Percentiles rank a stretch among this genome's conserved stretches.
These are phyloP conservation scores for Aureobasidium sp. DNA, from an alignment of 2,329 filamentous ascomycete species.

Conservation along the genomic window DNA sequence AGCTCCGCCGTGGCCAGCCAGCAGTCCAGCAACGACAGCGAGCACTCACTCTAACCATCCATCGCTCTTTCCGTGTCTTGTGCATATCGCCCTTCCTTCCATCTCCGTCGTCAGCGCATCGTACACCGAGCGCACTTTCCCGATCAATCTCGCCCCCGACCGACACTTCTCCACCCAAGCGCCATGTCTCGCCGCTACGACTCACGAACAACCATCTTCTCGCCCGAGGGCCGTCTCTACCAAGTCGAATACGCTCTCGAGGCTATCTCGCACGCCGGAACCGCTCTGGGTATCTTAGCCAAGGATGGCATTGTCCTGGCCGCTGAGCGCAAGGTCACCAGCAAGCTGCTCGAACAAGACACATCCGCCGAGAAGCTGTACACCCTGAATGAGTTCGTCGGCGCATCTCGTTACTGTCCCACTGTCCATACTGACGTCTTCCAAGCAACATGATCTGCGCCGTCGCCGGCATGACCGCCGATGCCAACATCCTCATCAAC, in stretches of 20 bases:
- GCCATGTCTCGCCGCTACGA: slow-evolving; percentile 15
- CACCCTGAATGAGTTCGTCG: slow-evolving; percentile 86
- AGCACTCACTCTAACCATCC: slow-evolving; percentile 1
- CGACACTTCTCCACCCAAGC: not conserved
- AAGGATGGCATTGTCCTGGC: slow-evolving; percentile 98
- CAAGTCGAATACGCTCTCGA: slow-evolving; percentile 99
- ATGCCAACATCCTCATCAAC: slow-evolving; percentile 99
- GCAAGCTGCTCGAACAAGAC: slow-evolving; percentile 98
- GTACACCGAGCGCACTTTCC: not conserved
- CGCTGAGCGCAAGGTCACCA: slow-evolving; percentile 97
- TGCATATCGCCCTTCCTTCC: not conserved
- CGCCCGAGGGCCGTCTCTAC: slow-evolving; percentile 94
- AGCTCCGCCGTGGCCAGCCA: not conserved
- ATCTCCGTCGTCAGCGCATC: not conserved
- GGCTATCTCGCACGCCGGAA: slow-evolving; percentile 96
- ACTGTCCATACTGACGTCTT: not conserved
- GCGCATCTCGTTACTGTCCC: not conserved
- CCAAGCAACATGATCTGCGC: slow-evolving; percentile 99
- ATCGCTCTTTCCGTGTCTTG: slow-evolving; percentile 3
- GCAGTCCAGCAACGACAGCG: slow-evolving; percentile 2
- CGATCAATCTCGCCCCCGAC: not conserved
- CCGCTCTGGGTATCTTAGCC: slow-evolving; percentile 90
- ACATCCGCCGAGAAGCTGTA: slow-evolving; percentile 99
- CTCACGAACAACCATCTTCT: slow-evolving; percentile 85
- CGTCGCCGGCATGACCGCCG: slow-evolving; percentile 97